phyloP scores from a whole-genome alignment of 2,329 filamentous ascomycete species.

The Daldinia sp. region DNA sequence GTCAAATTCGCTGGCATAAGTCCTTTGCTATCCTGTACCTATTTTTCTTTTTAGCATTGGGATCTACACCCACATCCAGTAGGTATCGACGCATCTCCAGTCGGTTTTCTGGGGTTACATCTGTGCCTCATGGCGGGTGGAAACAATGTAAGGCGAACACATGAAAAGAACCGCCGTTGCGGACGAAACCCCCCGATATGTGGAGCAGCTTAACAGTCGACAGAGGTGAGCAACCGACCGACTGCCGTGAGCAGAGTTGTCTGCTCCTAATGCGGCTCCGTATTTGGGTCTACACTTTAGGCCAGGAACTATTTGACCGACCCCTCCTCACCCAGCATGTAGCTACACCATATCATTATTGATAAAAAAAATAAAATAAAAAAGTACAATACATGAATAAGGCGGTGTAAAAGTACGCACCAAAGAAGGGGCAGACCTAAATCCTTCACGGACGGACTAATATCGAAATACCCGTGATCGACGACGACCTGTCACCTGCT shows the following conservation, averaged over 20 bases:
- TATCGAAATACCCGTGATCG: constrained; percentile 3
- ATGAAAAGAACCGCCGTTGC: no score
- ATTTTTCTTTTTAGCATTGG: not conserved
- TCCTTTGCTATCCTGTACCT: no score
- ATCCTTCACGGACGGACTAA: not conserved
- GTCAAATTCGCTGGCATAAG: no score
- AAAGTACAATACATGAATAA: not conserved
- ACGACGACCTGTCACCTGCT: not conserved
- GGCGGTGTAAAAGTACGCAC: not conserved
- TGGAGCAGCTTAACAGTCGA: no score
- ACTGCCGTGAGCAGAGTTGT: no score
- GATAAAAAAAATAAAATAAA: not conserved
- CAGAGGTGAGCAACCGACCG: no score
- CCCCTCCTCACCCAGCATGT: not conserved
- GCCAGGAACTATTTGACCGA: not conserved
- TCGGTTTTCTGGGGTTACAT: not conserved
- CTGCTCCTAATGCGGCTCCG: no score
- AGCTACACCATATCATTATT: not conserved
- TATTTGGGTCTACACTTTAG: not conserved
- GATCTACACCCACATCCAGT: not conserved
- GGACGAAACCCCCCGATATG: no score
- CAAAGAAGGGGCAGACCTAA: not conserved
- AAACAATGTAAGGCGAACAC: not conserved
- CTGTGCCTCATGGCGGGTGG: no score
- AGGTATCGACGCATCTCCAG: not conserved